Percentiles rank a stretch among this genome's conserved stretches.
Conservation (phyloP, 2,329 filamentous ascomycete species). For the Microcyclospora pomicola region DNA sequence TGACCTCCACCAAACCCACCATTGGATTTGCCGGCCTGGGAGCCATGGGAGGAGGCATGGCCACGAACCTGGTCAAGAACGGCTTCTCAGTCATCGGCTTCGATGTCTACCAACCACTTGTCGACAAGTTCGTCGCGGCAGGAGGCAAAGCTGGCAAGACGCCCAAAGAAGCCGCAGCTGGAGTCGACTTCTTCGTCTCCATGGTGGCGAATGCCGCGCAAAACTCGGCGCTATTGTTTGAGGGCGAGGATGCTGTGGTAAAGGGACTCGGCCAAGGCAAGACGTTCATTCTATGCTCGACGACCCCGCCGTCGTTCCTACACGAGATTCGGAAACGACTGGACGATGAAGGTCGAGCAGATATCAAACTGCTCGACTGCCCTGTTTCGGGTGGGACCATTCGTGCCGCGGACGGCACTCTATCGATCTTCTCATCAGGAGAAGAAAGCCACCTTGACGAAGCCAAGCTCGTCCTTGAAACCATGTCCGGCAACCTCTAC, state of each 20-base stretch:
- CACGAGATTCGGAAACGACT: slow-evolving; percentile 46
- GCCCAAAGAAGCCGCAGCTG: slow-evolving; percentile 46
- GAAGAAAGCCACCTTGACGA: slow-evolving; percentile 41
- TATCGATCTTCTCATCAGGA: slow-evolving; percentile 60
- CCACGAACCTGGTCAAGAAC: slow-evolving; percentile 53
- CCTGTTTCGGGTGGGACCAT: slow-evolving; percentile 59
- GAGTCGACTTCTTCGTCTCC: slow-evolving; percentile 49
- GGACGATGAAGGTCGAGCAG: slow-evolving; percentile 38
- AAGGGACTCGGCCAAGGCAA: slow-evolving; percentile 42
- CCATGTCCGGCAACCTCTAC: slow-evolving; percentile 54
- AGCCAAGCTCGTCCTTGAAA: slow-evolving; percentile 45
- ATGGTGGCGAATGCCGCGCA: slow-evolving; percentile 66
- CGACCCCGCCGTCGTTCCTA: slow-evolving; percentile 53
- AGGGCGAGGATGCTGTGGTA: slow-evolving; percentile 39
- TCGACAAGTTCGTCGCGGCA: slow-evolving; percentile 49
- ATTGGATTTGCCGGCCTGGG: slow-evolving; percentile 56
- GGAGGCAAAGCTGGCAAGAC: slow-evolving; percentile 48
- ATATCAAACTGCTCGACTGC: slow-evolving; percentile 55
- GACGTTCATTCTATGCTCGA: slow-evolving; percentile 54
- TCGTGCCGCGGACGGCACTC: slow-evolving; percentile 54
- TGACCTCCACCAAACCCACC: slow-evolving; percentile 13
- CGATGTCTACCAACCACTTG: slow-evolving; percentile 54
- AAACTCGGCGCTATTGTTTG: slow-evolving; percentile 52
- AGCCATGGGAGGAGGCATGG: slow-evolving; percentile 75
- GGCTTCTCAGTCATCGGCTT: slow-evolving; percentile 57